Evolutionary conservation across 164 flowering plant species (phyloP).

Genomic region (Buxus sempervirens): DNA sequence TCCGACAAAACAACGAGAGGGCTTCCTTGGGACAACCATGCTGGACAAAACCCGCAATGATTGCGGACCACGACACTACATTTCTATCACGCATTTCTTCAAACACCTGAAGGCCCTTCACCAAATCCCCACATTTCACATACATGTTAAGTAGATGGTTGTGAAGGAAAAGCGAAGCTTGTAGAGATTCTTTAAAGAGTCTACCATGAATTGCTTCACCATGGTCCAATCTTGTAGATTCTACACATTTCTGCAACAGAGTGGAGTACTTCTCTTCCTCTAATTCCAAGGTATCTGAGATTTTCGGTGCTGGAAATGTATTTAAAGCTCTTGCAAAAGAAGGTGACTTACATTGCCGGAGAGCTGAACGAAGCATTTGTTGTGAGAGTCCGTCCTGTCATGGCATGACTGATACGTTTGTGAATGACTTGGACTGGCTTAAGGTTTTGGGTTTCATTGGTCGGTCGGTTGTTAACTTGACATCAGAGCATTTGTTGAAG

Average conservation of each 20-base stretch:
- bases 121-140: constrained; percentile 40
- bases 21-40: constrained; percentile 33
- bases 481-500: no score
- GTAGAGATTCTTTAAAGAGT: constrained; percentile 32
- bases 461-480: no score
- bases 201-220: constrained; percentile 49
- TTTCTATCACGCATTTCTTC: constrained; percentile 60
- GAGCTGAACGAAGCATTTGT: constrained; percentile 14
- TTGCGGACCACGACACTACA: constrained; percentile 67
- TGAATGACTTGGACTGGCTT: no score
- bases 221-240: not conserved
- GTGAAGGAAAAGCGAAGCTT: constrained; percentile 38
- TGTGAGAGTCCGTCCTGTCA: no score
- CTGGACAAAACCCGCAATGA: constrained; percentile 56
- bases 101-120: constrained; percentile 38
- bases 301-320: no score
- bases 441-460: no score
- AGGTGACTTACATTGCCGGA: not conserved
- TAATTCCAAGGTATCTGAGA: constrained; percentile 3
- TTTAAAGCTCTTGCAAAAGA: constrained; percentile 5
- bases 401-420: no score
- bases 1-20: constrained; percentile 31
- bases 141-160: constrained; percentile 66
- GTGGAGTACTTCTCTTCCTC: constrained; percentile 19
- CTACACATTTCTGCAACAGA: constrained; percentile 13